These are phyloP conservation scores for Penicillium sclerotigenum DNA, from an alignment of 2,329 filamentous ascomycete species.

Conservation along the genomic window DNA sequence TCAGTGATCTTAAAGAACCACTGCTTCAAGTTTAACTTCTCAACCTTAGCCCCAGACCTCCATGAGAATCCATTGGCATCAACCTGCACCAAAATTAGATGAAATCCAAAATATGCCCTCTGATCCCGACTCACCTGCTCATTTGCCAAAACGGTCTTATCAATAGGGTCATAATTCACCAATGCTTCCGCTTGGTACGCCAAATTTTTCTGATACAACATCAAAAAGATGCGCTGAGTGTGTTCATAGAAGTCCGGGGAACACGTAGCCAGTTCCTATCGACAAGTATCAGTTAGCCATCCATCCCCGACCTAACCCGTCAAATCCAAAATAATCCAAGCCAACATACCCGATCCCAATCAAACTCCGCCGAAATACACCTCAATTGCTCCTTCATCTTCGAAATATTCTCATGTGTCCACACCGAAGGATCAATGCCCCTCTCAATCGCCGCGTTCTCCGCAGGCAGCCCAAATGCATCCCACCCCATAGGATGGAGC, in stretches of 20 bases:
- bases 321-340: not conserved
- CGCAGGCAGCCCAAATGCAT: conserved; percentile 84
- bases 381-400: conserved; percentile 81
- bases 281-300: not conserved
- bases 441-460: conserved; percentile 88
- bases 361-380: conserved; percentile 76
- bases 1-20: conserved; percentile 87
- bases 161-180: conserved; percentile 88
- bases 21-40: conserved; percentile 74
- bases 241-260: conserved; percentile 84
- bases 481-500: conserved; percentile 90
- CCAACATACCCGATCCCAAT: conserved; percentile 71
- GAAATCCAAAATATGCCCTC: not conserved
- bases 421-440: conserved; percentile 70
- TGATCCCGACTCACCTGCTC: conserved; percentile 58
- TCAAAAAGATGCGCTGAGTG: conserved; percentile 80
- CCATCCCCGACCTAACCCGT: not conserved
- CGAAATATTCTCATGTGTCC: conserved; percentile 77
- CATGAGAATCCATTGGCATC: conserved; percentile 80
- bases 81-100: conserved; percentile 47
- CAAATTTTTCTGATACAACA: conserved; percentile 68
- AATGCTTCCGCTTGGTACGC: conserved; percentile 80
- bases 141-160: conserved; percentile 85
- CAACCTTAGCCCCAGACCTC: conserved; percentile 80
- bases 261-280: conserved; percentile 77